phyloP scores from a whole-genome alignment of 1,284 basidiomycete genomes.

The Pseudozyma pruni region DNA sequence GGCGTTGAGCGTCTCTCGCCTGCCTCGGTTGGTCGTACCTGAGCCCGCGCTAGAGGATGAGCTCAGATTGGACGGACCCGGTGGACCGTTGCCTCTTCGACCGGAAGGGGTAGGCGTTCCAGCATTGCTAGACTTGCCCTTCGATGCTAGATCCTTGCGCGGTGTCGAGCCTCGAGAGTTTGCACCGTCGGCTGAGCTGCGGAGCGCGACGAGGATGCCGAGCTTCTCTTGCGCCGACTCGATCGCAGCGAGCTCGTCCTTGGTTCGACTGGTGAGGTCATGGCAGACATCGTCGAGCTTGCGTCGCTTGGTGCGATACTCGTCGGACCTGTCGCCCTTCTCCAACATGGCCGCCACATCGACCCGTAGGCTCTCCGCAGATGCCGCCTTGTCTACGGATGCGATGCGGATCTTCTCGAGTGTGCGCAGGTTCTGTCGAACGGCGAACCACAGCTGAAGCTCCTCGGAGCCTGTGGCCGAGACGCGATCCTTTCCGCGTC shows the following conservation, averaged over 20 bases:
- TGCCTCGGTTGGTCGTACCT: conserved; percentile 8
- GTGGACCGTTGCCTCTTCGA: conserved; percentile 14
- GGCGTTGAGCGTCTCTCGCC: conserved; percentile 32
- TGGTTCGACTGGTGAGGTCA: conserved; percentile 41
- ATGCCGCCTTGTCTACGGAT: conserved; percentile 33
- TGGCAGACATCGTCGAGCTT: conserved; percentile 46
- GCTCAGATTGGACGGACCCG: conserved; percentile 28
- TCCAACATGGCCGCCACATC: conserved; percentile 38
- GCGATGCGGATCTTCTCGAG: conserved; percentile 57
- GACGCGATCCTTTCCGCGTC: conserved; percentile 46
- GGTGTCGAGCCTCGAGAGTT: conserved; percentile 32
- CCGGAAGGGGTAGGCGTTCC: conserved; percentile 33
- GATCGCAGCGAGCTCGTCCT: conserved; percentile 55
- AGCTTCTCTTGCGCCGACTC: conserved; percentile 59
- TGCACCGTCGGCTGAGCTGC: conserved; percentile 37
- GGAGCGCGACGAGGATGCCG: conserved; percentile 53
- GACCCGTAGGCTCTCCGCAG: conserved; percentile 27
- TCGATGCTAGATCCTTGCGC: conserved; percentile 30
- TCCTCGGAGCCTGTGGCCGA: conserved; percentile 50
- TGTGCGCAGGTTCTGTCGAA: conserved; percentile 53
- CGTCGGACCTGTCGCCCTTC: conserved; percentile 41
- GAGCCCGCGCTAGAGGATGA: conserved; percentile 13
- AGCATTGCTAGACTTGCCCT: conserved; percentile 18
- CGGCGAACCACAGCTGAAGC: conserved; percentile 63
- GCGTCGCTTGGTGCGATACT: conserved; percentile 44